Base-by-base conservation (phyloP, 441 rosid species). In the Erysimum cheiri region DNA sequence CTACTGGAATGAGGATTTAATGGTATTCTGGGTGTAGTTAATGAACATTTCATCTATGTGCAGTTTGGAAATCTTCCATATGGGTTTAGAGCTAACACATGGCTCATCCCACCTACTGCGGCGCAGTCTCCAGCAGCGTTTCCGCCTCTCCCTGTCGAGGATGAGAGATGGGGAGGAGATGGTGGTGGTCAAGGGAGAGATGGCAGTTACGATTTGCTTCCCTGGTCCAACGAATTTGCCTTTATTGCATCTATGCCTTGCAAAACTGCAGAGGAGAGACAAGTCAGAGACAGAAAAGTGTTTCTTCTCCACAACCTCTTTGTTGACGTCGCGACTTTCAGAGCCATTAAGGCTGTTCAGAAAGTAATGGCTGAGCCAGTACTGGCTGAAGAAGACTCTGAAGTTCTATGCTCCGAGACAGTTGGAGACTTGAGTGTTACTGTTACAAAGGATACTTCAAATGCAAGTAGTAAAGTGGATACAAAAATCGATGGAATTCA, bases 1-100 rank as follows among this genome's bases (percentile, higher is more conserved):
- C 43, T 43, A 58, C 65, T 19, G 73, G 13, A 67, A 3, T 60
- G 63, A 71, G 36, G 48, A 44, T 70, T 47, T 60, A 26, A 11
- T 29, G 24, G 55, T 60, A 54, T 33, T 53, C 73, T 62, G 14
- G 40, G n/a, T 49, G 33, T 47, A 2, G 33, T 56, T 58, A 46
- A 1, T 63, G 64, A 73, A 29, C 9, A 54, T 60, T 57, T 41
- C 5, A 28, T 71, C 26, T 35, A 5, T 29, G 28, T 79, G 67
- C 86, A 88, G 93, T 88, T 88, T 78, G 93, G 88, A 59, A 88
- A 88, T 82, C 87, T 88, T 80, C 93, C 93, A 43, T 88, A 84
- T 77, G 93, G 90, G 29, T 85, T 88, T 72, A 80, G 88, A 78
- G 88, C 93, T 69, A 88, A 88, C 75, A 88, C 90, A n/a, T 88